Evolutionary conservation across 1,284 basidiomycete species (phyloP), one percentile per base, ranked within the genome.

Genomic region (Irpex rosettiformis): DNA sequence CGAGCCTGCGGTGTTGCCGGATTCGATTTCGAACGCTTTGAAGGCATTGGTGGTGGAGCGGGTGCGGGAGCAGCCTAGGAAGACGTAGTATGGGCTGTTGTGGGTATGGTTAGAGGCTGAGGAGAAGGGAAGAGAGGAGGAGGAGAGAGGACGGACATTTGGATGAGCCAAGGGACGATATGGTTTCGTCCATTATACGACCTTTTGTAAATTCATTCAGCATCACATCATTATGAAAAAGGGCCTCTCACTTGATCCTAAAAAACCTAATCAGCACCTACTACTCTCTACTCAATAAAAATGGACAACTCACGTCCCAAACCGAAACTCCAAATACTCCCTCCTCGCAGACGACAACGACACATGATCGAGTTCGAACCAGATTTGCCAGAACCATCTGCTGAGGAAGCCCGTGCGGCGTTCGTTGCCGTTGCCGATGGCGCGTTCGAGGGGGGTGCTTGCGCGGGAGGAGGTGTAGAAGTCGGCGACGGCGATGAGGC

Each of bases 311-410:
- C 28, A 61, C 45, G 89, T 91, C 30, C 88, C 89, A 73, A 93
- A 92, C 64, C 84, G 86, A 75, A 92, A 90, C 70, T 93, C 91
- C 54, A 93, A 78, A 70, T 93, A 93, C 61, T 88, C 85, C 52
- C 88, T 76, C 40, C 88, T 74, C 24, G 88, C 85, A 1, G 86
- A 85, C 47, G 88, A 85, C 1, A 93, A 69, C 59, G 86, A 79
- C 56, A 91, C 86, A 69, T 91, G 88, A 70, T 93, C 91, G 57
- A 91, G 81, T 63, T 89, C 86, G 70, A 92, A 92, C 89, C 86
- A 89, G 52, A 85, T 85, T 64, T 87, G 85, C 88, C 89, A 93
- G 76, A 93, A 93, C 85, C 88, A 88, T 10, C 89, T 81, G 42
- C 82, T 82, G 58, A 90, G 73, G 87, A 88, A 91, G 6, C 83